Evolutionary conservation across 345 rosid species (phyloP), one percentile per base, ranked within the genome.

Genomic region (Kandelia obovata): DNA sequence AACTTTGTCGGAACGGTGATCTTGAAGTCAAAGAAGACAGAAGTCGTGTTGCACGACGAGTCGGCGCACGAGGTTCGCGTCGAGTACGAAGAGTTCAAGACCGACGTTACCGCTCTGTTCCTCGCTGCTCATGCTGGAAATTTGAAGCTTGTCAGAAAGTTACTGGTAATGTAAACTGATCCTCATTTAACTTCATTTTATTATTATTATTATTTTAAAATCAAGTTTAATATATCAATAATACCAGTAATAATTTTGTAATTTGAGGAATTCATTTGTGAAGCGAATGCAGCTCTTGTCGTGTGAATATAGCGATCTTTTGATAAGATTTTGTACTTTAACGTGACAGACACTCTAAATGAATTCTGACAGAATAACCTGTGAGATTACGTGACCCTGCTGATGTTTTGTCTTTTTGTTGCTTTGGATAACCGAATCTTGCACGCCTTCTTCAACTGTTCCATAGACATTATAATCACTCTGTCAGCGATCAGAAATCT

Each of bases 51-150:
- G 78, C 81, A 82, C 25, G 91, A 82, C 13, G 94, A 92, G 76
- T 77, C 82, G 15, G 73, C 98, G 5, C 75, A 83, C 60, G 92
- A 92, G 76, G 86, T 90, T 56, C 72, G 74, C 21, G 83, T 89
- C 1, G 97, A 83, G 79, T 83, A 82, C 72, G 96, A 88, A 79
- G 99, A 95, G 85, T 86, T 95, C 68, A 87, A 79, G 80, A 90
- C 98, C 26, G 96, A 95, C 70, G 97, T 95, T 34, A 84, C 94
- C 39, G 86, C 99, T 65, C 78, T 95, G 65, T 90, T 92, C 81
- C 92, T 90, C 79, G 96, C 97, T 69, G 90, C 86, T 69, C 96
- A 85, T 60, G 77, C 80, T 49, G 98, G 97, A 75, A 86, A 87
- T 79, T 83, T 80, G 25, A 69, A 80, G 53, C 91, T 95, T 70